Evolutionary conservation across 345 rosid genomes (phyloP).

Genomic region (Crucihimalaya himalaica): DNA sequence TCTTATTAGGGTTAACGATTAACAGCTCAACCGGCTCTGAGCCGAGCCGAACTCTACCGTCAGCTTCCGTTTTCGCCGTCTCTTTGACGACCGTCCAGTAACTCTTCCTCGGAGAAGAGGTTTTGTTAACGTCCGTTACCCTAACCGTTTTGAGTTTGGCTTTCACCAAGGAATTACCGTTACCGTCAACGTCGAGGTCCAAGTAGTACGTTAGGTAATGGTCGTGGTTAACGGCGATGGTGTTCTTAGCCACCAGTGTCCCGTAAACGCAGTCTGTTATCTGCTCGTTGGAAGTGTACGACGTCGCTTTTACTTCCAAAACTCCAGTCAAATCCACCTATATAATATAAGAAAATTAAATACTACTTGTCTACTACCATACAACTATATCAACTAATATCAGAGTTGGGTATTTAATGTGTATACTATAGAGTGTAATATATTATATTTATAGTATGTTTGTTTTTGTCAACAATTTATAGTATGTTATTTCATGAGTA

Average conservation of each 20-base stretch:
- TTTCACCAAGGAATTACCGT: slow-evolving; percentile 66
- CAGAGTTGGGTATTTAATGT: no score
- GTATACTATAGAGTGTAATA: no score
- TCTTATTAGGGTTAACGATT: slow-evolving; percentile 62
- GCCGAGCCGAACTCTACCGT: slow-evolving; percentile 57
- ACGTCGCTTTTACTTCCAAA: slow-evolving; percentile 56
- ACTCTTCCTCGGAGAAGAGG: slow-evolving; percentile 56
- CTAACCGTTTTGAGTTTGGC: slow-evolving; percentile 48
- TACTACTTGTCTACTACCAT: no score
- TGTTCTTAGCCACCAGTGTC: slow-evolving; percentile 62
- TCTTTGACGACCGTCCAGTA: slow-evolving; percentile 68
- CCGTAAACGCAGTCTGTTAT: slow-evolving; percentile 53
- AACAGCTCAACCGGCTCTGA: slow-evolving; percentile 56
- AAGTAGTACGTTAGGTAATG: slow-evolving; percentile 77
- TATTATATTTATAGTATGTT: no score
- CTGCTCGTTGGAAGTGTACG: slow-evolving; percentile 50
- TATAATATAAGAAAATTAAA: not conserved
- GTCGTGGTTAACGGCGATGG: slow-evolving; percentile 74
- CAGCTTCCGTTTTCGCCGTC: slow-evolving; percentile 66
- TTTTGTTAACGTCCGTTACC: slow-evolving; percentile 27
- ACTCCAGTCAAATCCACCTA: slow-evolving; percentile 75
- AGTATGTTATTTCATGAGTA: no score
- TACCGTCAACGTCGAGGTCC: slow-evolving; percentile 77
- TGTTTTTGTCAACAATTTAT: no score
- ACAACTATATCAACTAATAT: no score